Conservation (phyloP, 768 basidiomycete genomes). For the Polyporus arcularius region DNA sequence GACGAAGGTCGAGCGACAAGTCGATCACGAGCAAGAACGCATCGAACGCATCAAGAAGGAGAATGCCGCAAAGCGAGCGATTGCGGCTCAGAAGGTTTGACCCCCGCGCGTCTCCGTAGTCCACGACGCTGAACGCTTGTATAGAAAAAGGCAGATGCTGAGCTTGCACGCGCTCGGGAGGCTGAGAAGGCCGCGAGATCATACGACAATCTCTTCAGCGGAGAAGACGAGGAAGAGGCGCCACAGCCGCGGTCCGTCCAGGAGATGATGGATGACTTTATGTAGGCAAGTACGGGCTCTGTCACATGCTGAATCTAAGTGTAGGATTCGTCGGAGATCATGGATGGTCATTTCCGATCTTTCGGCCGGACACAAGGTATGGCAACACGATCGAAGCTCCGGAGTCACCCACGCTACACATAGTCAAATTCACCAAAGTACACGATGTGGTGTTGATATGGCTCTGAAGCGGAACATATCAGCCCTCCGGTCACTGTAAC, state of each 20-base stretch:
- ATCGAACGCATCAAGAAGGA: constrained; percentile 82
- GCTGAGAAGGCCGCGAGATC: constrained; percentile 87
- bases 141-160: constrained; percentile 79
- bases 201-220: constrained; percentile 79
- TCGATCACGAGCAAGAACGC: constrained; percentile 90
- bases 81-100: constrained; percentile 66
- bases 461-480: neutral
- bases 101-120: neutral
- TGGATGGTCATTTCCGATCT: no score
- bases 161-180: constrained; percentile 73
- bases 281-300: constrained; percentile 44
- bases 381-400: no score
- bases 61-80: constrained; percentile 59
- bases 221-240: constrained; percentile 49
- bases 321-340: no score
- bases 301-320: neutral
- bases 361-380: no score
- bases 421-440: neutral
- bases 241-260: constrained; percentile 58
- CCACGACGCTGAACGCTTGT: neutral
- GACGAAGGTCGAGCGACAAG: constrained; percentile 80
- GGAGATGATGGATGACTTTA: constrained; percentile 88
- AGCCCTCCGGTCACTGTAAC: neutral
- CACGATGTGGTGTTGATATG: no score
- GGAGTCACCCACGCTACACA: no score